These are phyloP conservation scores for Saccharomyces hybrid DNA, from an alignment of 1,139 yeast genomes.

Conservation along the genomic window DNA sequence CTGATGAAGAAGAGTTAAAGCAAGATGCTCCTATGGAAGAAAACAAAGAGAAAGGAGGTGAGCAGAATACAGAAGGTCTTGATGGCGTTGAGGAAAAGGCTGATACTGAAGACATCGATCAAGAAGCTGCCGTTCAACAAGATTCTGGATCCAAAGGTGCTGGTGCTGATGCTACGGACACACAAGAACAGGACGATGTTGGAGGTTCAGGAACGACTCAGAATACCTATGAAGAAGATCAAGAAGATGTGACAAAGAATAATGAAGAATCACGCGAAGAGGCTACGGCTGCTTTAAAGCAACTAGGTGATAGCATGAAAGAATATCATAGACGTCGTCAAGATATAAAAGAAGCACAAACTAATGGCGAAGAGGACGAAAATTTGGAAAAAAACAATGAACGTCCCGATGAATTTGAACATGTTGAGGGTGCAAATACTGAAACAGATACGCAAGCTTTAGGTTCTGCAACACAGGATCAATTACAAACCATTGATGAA, in stretches of 20 bases:
- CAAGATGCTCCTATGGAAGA: slow-evolving; percentile 8
- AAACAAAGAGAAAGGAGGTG: slow-evolving; percentile 23
- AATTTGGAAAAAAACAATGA: slow-evolving; percentile 49
- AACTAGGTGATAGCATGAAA: slow-evolving; percentile 82
- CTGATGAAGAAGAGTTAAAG: slow-evolving; percentile 20
- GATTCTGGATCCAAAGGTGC: slow-evolving; percentile 64
- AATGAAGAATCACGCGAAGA: slow-evolving; percentile 60
- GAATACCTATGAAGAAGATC: slow-evolving; percentile 36
- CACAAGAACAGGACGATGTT: slow-evolving; percentile 59
- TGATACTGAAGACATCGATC: slow-evolving; percentile 48
- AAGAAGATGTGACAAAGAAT: slow-evolving; percentile 29
- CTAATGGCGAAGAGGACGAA: slow-evolving; percentile 38
- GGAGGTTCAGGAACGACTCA: slow-evolving; percentile 67
- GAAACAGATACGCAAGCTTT: slow-evolving; percentile 80
- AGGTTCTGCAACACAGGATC: slow-evolving; percentile 82
- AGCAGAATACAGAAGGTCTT: slow-evolving; percentile 30
- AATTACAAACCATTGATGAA: slow-evolving; percentile 69
- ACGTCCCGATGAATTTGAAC: slow-evolving; percentile 85
- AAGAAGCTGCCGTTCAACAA: slow-evolving; percentile 64
- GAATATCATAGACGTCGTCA: slow-evolving; percentile 88
- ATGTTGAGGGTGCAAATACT: slow-evolving; percentile 75
- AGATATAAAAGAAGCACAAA: slow-evolving; percentile 60
- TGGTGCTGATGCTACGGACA: slow-evolving; percentile 65
- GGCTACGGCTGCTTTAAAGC: slow-evolving; percentile 76
- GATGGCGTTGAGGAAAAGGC: slow-evolving; percentile 43